A percentile compares a stretch with the other conserved stretches of the same genome.
Evolutionary conservation across 177 flowering plant species (phyloP).

Genomic region (Vitis hybrid): DNA sequence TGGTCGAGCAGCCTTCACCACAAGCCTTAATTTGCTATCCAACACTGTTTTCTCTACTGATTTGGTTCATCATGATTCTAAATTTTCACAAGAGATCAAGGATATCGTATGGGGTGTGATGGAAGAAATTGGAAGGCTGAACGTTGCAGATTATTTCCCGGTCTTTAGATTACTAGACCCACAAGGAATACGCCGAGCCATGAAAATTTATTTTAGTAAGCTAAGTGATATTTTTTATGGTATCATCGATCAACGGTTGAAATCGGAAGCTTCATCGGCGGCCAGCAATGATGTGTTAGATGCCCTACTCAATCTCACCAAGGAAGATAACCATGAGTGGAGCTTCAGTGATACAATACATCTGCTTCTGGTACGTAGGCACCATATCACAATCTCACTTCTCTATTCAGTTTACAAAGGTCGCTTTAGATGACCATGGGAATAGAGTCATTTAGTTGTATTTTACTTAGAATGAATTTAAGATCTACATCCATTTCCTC

Average conservation of each 20-base stretch:
- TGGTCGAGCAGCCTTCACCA: slow-evolving; percentile 13
- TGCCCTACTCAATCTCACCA: slow-evolving; percentile 16
- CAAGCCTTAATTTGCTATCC: slow-evolving; percentile 18
- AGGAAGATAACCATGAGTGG: slow-evolving; percentile 3
- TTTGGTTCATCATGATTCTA: slow-evolving; percentile 8
- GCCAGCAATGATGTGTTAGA: slow-evolving; percentile 20
- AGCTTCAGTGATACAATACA: background rate
- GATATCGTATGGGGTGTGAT: slow-evolving; percentile 8
- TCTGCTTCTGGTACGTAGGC: slow-evolving; percentile 6
- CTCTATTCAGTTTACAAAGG: no score
- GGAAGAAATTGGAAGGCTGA: slow-evolving; percentile 24
- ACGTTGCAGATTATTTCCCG: slow-evolving; percentile 27
- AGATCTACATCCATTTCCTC: no score
- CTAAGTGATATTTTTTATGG: slow-evolving; percentile 11
- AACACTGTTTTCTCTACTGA: slow-evolving; percentile 27
- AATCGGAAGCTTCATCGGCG: background rate
- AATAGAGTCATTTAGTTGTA: no score
- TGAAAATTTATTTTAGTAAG: background rate
- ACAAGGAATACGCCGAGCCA: slow-evolving; percentile 22
- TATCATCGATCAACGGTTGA: slow-evolving; percentile 16
- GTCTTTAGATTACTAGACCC: slow-evolving; percentile 22
- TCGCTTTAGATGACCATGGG: no score
- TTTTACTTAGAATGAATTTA: no score
- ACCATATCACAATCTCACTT: no score
- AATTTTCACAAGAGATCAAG: slow-evolving; percentile 15